Base-by-base conservation (phyloP, 2,329 filamentous ascomycete genomes). In the Epichloe gansuensis region DNA sequence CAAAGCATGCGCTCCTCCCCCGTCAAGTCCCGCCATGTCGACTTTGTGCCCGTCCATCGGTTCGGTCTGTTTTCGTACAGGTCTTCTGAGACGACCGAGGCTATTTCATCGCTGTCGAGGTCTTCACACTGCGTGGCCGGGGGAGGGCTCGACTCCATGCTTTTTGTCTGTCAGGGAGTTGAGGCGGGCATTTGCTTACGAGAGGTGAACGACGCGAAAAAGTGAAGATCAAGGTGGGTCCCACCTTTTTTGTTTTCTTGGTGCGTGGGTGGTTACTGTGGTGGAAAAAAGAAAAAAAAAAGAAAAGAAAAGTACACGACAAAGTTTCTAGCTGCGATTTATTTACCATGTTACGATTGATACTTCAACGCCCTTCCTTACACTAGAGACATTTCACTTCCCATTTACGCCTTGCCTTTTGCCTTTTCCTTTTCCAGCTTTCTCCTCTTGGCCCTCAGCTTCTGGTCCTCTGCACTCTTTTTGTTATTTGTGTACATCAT, bases 401-500 rank as follows among this genome's bases (percentile, higher is more conserved):
- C 5, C 5, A 4, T 15, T 51, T 65, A 67, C 59, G 65, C 66
- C 63, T 65, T 64, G 61, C 54, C 64, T 66, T 76, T 73, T 53
- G 64, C 68, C 66, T 69, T 67, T 66, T 76, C 68, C 67, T 74
- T 89, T 72, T 97, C 93, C 55, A 96, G 69, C 78, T 82, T 95
- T 72, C 93, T 87, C 70, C 88, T 82, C 84, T 98, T 98, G 53
- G 77, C 79, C 60, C 90, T 80, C 66, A 98, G 72, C 71, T 84
- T 87, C 74, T 91, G 85, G 47, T 91, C 87, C 73, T 95, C 89
- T 27, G 82, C 85, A 59, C 91, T 91, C 75, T 89, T 87, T 78
- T 93, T 90, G 72, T 85, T 90, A 71, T 96, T 95, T 56, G 83
- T 89, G 71, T 95, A 94, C 64, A 89, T 78, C 88, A 98, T 98